These are phyloP conservation scores for Diaporthe sp. DNA, from an alignment of 2,329 filamentous ascomycete species.

Conservation along the genomic window DNA sequence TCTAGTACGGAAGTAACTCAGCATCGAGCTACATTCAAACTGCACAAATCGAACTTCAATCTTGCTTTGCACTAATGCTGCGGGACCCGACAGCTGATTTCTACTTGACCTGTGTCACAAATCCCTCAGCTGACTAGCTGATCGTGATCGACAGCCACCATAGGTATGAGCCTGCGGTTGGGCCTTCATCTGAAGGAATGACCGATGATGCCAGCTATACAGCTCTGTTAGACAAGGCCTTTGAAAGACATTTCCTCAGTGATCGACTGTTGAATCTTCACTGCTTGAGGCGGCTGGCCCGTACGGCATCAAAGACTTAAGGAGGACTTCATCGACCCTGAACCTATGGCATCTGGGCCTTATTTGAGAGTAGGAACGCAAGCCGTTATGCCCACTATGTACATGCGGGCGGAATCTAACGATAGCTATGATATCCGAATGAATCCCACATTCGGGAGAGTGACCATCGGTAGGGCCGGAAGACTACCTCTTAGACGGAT, in stretches of 20 bases:
- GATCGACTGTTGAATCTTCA: background rate
- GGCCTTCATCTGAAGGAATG: background rate
- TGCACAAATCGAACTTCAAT: background rate
- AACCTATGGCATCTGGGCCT: background rate
- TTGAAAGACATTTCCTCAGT: background rate
- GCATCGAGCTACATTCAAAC: no score
- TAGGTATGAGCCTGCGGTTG: background rate
- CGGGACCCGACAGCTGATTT: background rate
- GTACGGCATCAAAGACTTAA: background rate
- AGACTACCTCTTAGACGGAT: background rate
- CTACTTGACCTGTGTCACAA: no score
- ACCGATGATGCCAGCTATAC: background rate
- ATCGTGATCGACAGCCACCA: background rate
- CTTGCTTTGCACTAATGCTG: background rate
- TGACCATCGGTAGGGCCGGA: constrained; percentile 11
- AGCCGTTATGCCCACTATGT: no score
- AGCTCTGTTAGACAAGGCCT: rapidly evolving
- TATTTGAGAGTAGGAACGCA: background rate
- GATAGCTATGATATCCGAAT: background rate
- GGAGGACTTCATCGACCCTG: no score
- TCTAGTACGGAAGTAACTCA: background rate
- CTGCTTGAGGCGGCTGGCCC: no score
- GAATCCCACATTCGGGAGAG: background rate
- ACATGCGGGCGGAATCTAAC: background rate
- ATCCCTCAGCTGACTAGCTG: background rate